Evolutionary conservation across 140 eudicot species (phyloP).

Genomic region (Eryngium alpinum): DNA sequence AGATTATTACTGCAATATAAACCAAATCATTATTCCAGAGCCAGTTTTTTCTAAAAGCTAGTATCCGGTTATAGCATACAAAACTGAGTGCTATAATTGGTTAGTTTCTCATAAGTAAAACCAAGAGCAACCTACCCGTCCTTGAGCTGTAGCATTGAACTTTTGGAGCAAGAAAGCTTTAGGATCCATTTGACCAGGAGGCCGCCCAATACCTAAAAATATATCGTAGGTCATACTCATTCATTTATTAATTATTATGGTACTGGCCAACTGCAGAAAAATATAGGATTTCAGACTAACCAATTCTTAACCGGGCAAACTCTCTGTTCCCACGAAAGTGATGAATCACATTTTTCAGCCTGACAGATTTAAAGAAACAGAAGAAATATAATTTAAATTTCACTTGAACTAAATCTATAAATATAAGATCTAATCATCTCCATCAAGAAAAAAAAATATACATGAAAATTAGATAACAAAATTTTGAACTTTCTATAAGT

Average conservation of each 20-base stretch:
- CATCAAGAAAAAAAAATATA: background rate
- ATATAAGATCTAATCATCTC: background rate
- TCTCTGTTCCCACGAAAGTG: constrained; percentile 74
- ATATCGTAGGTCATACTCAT: background rate
- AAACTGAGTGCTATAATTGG: background rate
- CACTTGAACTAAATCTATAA: background rate
- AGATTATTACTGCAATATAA: no score
- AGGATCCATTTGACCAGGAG: constrained; percentile 97
- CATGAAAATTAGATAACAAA: no score
- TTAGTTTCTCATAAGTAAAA: background rate
- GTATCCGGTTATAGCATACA: background rate
- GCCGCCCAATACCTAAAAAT: constrained; percentile 67
- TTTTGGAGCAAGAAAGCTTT: constrained; percentile 95
- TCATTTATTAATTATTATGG: no score
- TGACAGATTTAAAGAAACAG: constrained; percentile 14
- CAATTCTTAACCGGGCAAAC: constrained; percentile 78
- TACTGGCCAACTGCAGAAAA: background rate
- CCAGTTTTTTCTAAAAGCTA: no score
- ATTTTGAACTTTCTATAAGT: background rate
- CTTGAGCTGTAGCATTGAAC: constrained; percentile 74
- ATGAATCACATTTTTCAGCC: constrained; percentile 80
- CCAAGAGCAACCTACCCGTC: constrained; percentile 40
- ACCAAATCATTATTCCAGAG: no score
- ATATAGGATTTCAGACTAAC: constrained; percentile 25
- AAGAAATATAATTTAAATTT: background rate